Base-by-base conservation (phyloP, 805 yeast genomes). In the Starmerella sp. region DNA sequence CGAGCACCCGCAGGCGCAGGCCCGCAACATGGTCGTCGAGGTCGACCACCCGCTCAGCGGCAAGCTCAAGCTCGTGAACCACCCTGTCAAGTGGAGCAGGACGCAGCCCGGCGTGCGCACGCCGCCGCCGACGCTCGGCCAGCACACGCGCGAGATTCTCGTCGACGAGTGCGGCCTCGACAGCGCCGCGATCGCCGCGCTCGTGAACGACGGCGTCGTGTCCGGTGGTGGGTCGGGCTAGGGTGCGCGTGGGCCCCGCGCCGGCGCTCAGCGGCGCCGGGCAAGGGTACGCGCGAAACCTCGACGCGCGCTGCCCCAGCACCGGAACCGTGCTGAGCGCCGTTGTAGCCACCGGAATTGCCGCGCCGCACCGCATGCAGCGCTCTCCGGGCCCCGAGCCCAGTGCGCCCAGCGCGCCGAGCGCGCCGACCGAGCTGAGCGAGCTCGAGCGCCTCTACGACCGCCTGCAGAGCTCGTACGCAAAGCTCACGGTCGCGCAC, bases 51-150 rank as follows among this genome's bases (percentile, higher is more conserved):
- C 71, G 4, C 56, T 58, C 4, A 63, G 69, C 54, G 75, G 73
- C 1, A 57, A 64, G 2, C 62, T 72, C 38, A 68, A 70, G 55
- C 55, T 72, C 51, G 71, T 72, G 11, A 66, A 67, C 51, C 64
- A 68, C 8, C 75, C 75, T 1, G 69, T 72, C n/a, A 72, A 72
- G 56, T 71, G 64, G 62, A 64, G 70, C 38, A 61, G 61, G 38
- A 65, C 73, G 11, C 69, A 64, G 55, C 71, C 73, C n/a, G 46
- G 51, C 10, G 61, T 72, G 36, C 57, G 69, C 17, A 42, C 53
- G 5, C 62, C 74, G 8, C 75, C 75, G 6, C 75, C 75, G 2
- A 57, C 65, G 14, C 62, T 72, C 17, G 75, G 75, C 14, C 67
- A 72, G 60, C 75, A 72, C 57, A 69, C 73, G 1, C 50, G 37